Percentiles rank a stretch among this genome's conserved stretches.
Evolutionary conservation across 83 land plant genomes (phyloP).

Genomic region (Picea engelmannii): DNA sequence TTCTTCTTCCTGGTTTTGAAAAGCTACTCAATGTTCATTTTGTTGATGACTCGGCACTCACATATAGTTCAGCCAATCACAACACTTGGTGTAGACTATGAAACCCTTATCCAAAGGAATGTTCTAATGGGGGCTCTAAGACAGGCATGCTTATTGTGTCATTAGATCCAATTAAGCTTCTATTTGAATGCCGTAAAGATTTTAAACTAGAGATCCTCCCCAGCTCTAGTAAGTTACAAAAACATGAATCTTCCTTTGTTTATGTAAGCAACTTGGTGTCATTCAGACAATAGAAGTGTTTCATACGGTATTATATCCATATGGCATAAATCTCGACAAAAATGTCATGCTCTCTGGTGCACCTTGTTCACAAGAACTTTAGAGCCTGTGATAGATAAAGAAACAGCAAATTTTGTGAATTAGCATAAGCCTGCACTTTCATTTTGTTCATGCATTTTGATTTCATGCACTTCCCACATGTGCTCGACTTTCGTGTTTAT

Average conservation of each 20-base stretch:
- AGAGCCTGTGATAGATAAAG: no score
- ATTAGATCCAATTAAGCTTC: background rate
- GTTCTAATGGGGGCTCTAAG: no score
- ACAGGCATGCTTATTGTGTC: background rate
- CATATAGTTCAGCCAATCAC: no score
- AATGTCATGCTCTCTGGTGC: background rate
- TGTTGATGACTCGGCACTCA: no score
- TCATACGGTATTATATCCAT: background rate
- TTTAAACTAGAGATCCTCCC: background rate
- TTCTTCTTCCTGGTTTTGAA: no score
- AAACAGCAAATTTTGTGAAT: background rate
- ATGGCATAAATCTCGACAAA: background rate
- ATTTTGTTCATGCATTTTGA: background rate
- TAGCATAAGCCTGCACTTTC: background rate
- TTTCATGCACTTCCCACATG: background rate
- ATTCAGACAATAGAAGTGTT: background rate
- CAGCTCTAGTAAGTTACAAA: background rate
- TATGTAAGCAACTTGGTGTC: background rate
- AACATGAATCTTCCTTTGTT: background rate
- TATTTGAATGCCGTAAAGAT: no score
- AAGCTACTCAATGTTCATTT: no score
- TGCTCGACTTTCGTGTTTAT: background rate
- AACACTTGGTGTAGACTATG: no score
- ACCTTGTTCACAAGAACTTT: background rate
- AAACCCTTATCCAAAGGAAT: no score